Base-by-base conservation (phyloP, 2,329 filamentous ascomycete species). In the Chalara sp. region DNA sequence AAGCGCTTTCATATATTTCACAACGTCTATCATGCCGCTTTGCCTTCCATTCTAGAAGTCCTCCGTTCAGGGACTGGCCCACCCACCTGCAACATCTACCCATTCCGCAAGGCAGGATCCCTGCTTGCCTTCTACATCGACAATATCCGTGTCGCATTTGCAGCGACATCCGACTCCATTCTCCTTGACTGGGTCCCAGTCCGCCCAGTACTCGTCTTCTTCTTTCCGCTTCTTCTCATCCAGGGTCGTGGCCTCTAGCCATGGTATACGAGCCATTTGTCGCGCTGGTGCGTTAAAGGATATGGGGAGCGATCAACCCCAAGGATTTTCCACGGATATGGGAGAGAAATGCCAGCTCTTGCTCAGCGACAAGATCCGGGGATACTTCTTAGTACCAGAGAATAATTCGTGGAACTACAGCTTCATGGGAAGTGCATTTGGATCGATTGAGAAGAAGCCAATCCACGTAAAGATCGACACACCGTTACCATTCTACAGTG, bases 151-250 rank as follows among this genome's bases (percentile, higher is more conserved):
- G 65, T 99, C 93, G 69, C 93, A 99, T 66, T 87, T 85, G 75
- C 93, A 99, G 63, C 93, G 84, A 72, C 93, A 99, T 37, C 93
- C 93, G 6, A 99, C 91, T 37, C 93, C 93, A 62, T 97, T 97
- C 72, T 96, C 91, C 72, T 93, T 91, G 60, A 86, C 85, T 6
- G 84, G 73, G 66, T 99, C 93, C 70, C 84, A 89, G 40, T 82
- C 81, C 51, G 89, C 90, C 91, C 92, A 99, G 73, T 97, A 99
- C 57, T 91, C 86, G 64, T 97, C 93, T 70, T 99, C 93, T 68
- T 96, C 90, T 52, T 82, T 79, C 45, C 92, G 84, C 70, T 88
- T 85, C 71, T 88, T 90, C 65, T 91, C 85, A 58, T 95, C 87
- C 11, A 76, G 63, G 0, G 88, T 95, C 12, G 88, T 93, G 73